These are phyloP conservation scores for Crithidia thermophila DNA, from an alignment of 208 protist species.

Conservation along the genomic window DNA sequence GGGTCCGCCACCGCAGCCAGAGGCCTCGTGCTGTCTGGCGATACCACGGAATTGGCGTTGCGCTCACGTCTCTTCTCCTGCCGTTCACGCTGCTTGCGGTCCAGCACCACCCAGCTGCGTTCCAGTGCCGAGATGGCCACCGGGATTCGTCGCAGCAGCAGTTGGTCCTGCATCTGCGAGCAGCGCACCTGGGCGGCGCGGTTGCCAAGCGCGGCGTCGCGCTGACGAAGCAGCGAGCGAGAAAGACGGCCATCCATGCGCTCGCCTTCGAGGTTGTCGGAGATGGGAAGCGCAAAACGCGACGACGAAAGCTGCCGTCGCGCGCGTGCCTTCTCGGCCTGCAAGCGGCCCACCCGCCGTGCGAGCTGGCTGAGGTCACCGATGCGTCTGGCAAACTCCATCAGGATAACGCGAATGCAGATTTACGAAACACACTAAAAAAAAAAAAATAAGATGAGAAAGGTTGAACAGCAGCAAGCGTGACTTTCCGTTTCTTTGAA, in stretches of 20 bases:
- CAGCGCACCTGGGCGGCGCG: background rate
- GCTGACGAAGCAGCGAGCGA: background rate
- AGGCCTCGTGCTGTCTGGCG: no score
- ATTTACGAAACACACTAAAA: background rate
- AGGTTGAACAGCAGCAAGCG: no score
- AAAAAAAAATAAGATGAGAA: background rate
- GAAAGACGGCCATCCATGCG: background rate
- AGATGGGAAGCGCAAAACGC: background rate
- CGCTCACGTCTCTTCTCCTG: no score
- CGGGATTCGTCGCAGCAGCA: slow-evolving; percentile 71
- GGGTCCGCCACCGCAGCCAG: no score
- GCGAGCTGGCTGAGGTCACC: slow-evolving; percentile 21
- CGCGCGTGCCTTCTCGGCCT: slow-evolving; percentile 12
- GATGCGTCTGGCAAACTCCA: slow-evolving; percentile 31
- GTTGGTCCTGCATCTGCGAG: slow-evolving; percentile 41
- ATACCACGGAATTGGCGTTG: no score
- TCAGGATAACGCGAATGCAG: background rate
- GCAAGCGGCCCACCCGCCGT: slow-evolving; percentile 20
- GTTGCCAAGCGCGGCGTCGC: background rate
- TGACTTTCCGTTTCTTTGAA: no score
- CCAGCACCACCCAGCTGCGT: slow-evolving; percentile 43
- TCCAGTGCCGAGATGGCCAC: slow-evolving; percentile 76
- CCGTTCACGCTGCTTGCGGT: slow-evolving; percentile 16
- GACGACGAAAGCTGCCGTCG: slow-evolving; percentile 3
- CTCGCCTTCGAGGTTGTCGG: background rate